phyloP scores from a whole-genome alignment of 2,329 filamentous ascomycete genomes.

The Fusarium sp. region DNA sequence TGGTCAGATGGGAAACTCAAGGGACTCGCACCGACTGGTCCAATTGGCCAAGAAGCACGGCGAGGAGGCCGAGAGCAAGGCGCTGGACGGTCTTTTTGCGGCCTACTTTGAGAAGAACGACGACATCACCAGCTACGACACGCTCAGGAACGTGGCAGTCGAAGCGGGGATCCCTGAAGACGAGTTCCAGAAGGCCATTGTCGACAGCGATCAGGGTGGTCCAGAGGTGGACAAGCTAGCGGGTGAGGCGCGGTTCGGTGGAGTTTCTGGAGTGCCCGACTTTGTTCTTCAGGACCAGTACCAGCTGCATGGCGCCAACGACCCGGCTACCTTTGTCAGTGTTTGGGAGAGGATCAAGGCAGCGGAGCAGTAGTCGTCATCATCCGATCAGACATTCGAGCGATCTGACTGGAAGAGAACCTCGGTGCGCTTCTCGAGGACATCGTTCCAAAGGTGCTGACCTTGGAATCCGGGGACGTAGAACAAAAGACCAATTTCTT shows the following conservation, averaged over 20 bases:
- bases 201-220: conserved; percentile 62
- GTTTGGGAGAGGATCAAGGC: conserved; percentile 69
- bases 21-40: conserved; percentile 77
- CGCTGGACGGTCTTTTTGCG: conserved; percentile 59
- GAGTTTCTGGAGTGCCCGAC: conserved; percentile 75
- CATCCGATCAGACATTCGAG: conserved; percentile 7
- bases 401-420: conserved; percentile 48
- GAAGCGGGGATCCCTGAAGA: conserved; percentile 59
- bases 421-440: conserved; percentile 52
- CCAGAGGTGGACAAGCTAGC: conserved; percentile 49
- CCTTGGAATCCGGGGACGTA: conserved; percentile 55
- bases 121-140: conserved; percentile 56
- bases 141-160: conserved; percentile 51
- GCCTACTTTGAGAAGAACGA: conserved; percentile 57
- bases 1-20: conserved; percentile 78
- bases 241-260: conserved; percentile 43
- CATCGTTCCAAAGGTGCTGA: conserved; percentile 53
- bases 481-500: conserved; percentile 78
- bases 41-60: conserved; percentile 62
- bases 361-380: conserved; percentile 30
- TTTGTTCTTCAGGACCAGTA: conserved; percentile 76
- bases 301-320: conserved; percentile 75
- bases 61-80: conserved; percentile 64
- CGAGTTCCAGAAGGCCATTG: conserved; percentile 51
- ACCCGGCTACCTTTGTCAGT: conserved; percentile 70